phyloP scores from a whole-genome alignment of 768 basidiomycete genomes.

The Trichaptum fuscoviolaceum region DNA sequence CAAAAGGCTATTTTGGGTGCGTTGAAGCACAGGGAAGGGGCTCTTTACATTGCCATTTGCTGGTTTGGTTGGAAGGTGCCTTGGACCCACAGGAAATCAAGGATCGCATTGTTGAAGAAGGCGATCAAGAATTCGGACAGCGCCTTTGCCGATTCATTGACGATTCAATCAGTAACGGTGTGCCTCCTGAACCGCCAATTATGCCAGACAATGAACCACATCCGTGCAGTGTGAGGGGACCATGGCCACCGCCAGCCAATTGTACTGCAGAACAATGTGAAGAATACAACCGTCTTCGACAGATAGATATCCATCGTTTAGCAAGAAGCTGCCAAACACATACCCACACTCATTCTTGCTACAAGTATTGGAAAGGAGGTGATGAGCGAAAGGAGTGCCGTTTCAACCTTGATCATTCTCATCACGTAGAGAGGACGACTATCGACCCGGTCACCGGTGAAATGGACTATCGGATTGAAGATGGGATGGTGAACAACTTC shows the following conservation, averaged over 20 bases:
- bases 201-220: slow-evolving; percentile 14
- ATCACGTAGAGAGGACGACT: slow-evolving; percentile 10
- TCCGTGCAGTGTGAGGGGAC: slow-evolving; percentile 17
- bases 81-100: slow-evolving; percentile 28
- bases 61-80: slow-evolving; percentile 34
- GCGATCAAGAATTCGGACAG: slow-evolving; percentile 17
- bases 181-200: slow-evolving; percentile 17
- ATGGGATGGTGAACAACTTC: slow-evolving; percentile 40
- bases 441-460: slow-evolving; percentile 29
- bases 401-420: slow-evolving; percentile 24
- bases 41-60: slow-evolving; percentile 35
- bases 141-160: slow-evolving; percentile 20
- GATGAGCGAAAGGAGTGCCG: slow-evolving; percentile 22
- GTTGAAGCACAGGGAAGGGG: slow-evolving; percentile 36
- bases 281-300: not conserved
- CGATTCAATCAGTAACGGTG: slow-evolving; percentile 21
- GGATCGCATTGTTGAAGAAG: slow-evolving; percentile 6
- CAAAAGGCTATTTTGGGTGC: slow-evolving; percentile 34
- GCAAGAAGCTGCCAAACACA: slow-evolving; percentile 28
- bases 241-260: not conserved
- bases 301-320: slow-evolving; percentile 22
- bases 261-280: not conserved
- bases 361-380: slow-evolving; percentile 29
- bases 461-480: slow-evolving; percentile 25
- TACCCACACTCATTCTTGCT: slow-evolving; percentile 30